Percentiles rank a stretch among this genome's conserved stretches.
phyloP scores from a whole-genome alignment of 371 early-diverging fungal species.

The Blyttiomyces sp. region DNA sequence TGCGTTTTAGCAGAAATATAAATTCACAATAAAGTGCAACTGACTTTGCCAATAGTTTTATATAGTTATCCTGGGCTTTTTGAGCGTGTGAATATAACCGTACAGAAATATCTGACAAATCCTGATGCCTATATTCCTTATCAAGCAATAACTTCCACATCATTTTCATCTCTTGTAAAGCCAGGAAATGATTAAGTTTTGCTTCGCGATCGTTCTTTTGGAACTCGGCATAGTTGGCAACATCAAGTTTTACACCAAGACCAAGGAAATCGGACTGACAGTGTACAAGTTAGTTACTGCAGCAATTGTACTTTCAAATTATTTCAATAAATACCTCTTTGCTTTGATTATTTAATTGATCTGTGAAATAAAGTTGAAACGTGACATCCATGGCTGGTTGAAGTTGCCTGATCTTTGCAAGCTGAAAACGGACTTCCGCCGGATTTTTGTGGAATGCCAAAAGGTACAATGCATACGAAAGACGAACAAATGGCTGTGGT shows the following conservation, averaged over 20 bases:
- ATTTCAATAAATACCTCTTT: slow-evolving; percentile 2
- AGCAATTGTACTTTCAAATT: not conserved
- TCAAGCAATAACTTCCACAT: slow-evolving; percentile 17
- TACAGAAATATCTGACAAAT: slow-evolving; percentile 4
- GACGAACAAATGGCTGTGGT: too few relatives aligned
- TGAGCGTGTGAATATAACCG: slow-evolving; percentile 10
- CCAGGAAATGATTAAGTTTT: slow-evolving; percentile 20
- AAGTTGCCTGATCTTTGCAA: not conserved
- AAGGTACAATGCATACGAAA: too few relatives aligned
- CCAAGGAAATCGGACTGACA: slow-evolving; percentile 14
- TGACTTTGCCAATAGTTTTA: slow-evolving; percentile 12
- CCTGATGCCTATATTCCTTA: slow-evolving; percentile 9
- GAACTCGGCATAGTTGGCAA: slow-evolving; percentile 17
- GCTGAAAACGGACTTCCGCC: too few relatives aligned
- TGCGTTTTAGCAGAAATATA: too few relatives aligned
- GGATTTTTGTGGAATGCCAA: too few relatives aligned
- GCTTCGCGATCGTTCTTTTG: slow-evolving; percentile 23
- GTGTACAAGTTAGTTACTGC: not conserved
- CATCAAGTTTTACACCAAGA: slow-evolving; percentile 3
- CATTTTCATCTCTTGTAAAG: slow-evolving; percentile 10
- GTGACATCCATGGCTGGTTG: slow-evolving; percentile 8
- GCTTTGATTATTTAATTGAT: slow-evolving; percentile 7
- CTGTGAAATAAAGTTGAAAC: slow-evolving; percentile 14
- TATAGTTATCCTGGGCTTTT: slow-evolving; percentile 11
- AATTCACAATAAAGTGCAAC: too few relatives aligned